Evolutionary conservation across 345 rosid genomes (phyloP).

Genomic region (Passiflora organensis): DNA sequence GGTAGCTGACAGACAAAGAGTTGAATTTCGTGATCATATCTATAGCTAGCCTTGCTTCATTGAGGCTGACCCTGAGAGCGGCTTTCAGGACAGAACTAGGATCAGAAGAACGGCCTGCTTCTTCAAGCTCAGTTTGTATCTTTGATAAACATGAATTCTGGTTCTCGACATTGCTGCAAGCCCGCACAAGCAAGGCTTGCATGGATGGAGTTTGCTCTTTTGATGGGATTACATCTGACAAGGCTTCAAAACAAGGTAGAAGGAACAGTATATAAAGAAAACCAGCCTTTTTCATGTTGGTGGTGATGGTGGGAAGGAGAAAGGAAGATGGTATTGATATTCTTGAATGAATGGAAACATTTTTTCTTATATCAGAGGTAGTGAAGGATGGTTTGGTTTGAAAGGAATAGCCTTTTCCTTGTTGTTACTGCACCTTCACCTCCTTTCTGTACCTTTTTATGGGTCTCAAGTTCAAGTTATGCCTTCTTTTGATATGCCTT

Average conservation of each 20-base stretch:
- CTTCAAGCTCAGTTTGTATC: slow-evolving; percentile 34
- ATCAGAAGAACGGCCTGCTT: slow-evolving; percentile 20
- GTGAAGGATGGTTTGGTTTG: slow-evolving; percentile 42
- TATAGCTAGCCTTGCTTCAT: slow-evolving; percentile 63
- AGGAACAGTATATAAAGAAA: slow-evolving; percentile 33
- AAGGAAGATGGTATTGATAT: background rate
- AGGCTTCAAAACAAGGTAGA: slow-evolving; percentile 29
- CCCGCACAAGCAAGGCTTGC: slow-evolving; percentile 38
- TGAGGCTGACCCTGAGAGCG: slow-evolving; percentile 50
- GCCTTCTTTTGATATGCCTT: slow-evolving; percentile 55
- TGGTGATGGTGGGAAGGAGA: slow-evolving; percentile 12
- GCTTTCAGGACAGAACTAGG: slow-evolving; percentile 52
- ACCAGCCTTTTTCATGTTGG: slow-evolving; percentile 35
- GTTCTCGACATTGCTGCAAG: slow-evolving; percentile 43
- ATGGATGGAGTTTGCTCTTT: slow-evolving; percentile 28
- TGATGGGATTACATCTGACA: slow-evolving; percentile 20
- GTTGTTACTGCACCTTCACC: slow-evolving; percentile 24
- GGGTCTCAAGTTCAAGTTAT: slow-evolving; percentile 46
- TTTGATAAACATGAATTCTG: slow-evolving; percentile 46
- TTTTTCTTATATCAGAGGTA: slow-evolving; percentile 24
- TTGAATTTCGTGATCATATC: slow-evolving; percentile 51
- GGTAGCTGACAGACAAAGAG: slow-evolving; percentile 51
- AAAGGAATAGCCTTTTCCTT: slow-evolving; percentile 37
- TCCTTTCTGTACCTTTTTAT: slow-evolving; percentile 35
- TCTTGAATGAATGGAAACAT: slow-evolving; percentile 2